Evolutionary conservation across 208 protist species (phyloP), one percentile per base, ranked within the genome.

Genomic region (Trypanosoma avium): DNA sequence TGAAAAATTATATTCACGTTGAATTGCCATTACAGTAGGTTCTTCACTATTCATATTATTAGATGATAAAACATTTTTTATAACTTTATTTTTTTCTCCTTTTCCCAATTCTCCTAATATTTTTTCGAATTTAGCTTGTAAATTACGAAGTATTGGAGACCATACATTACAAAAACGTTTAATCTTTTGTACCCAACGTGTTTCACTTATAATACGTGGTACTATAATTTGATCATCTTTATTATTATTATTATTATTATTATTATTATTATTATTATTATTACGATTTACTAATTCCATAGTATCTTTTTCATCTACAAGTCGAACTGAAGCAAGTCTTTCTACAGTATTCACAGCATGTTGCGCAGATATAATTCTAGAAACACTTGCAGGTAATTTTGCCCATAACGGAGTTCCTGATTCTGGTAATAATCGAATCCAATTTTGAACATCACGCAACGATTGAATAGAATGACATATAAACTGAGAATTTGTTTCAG

Each of bases 301-400:
- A 43, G 9, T 58, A 2, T 62, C 58, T 13, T 33, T 27, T 43
- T 91, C 89, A 13, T 90, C 85, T 32, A 80, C 73, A 26, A 95
- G 60, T 0, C 71, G 84, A n/a, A 95, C 74, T 3, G 77, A 47
- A 10, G 81, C 69, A 13, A 96, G 70, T 0, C 89, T 79, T 71
- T 92, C 77, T 1, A 97, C 46, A 38, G 83, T 85, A 1, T 58
- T 38, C 15, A 79, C 64, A 35, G 90, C 86, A 45, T 79, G 64
- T 26, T 79, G 79, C 0, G 82, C 68, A 30, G 70, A 82, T 12
- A 96, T 67, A 61, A 96, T 81, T 61, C 97, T 82, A 8, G 86
- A 75, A 7, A 95, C 95, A 60, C 97, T 90, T 19, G 65, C 69
- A 9, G 97, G 96, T 30, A 99, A 79, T 21, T 95, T 96, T 4